These are phyloP conservation scores for Aleurites moluccanus DNA, from an alignment of 441 rosid species.

Conservation along the genomic window DNA sequence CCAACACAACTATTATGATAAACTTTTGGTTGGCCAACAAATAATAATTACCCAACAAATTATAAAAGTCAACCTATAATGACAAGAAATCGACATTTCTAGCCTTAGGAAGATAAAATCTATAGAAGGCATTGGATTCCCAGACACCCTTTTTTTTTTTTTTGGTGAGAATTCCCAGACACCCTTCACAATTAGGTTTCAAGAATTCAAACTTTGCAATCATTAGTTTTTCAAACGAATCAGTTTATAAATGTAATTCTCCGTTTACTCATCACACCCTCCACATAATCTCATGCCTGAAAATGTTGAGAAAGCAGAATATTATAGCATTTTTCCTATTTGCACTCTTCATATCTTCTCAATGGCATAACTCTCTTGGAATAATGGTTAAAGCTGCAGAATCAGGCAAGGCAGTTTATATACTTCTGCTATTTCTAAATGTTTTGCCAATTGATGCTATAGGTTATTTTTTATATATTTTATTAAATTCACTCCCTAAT, in stretches of 20 bases:
- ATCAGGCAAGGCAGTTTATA: constrained; percentile 21
- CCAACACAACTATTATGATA: neutral
- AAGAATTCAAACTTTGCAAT: constrained; percentile 8
- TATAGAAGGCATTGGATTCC: constrained; percentile 12
- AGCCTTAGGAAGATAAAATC: neutral
- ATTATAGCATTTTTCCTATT: constrained; percentile 17
- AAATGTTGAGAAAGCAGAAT: constrained; percentile 24
- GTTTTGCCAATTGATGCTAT: too few relatives aligned
- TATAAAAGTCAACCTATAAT: constrained; percentile 8
- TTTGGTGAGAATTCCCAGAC: constrained; percentile 23
- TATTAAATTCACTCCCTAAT: too few relatives aligned
- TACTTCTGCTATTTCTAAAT: neutral
- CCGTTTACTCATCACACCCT: neutral
- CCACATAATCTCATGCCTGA: neutral
- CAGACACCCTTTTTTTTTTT: constrained; percentile 12
- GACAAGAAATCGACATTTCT: constrained; percentile 4
- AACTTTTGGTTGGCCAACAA: neutral
- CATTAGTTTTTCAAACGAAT: neutral
- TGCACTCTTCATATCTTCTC: constrained; percentile 21
- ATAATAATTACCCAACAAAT: neutral
- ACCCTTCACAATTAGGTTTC: neutral
- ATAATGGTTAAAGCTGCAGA: constrained; percentile 17
- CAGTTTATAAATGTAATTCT: constrained; percentile 4
- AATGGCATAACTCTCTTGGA: constrained; percentile 4
- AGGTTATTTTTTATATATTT: too few relatives aligned